Evolutionary conservation across 768 basidiomycete genomes (phyloP).

Genomic region (Kwoniella pini): DNA sequence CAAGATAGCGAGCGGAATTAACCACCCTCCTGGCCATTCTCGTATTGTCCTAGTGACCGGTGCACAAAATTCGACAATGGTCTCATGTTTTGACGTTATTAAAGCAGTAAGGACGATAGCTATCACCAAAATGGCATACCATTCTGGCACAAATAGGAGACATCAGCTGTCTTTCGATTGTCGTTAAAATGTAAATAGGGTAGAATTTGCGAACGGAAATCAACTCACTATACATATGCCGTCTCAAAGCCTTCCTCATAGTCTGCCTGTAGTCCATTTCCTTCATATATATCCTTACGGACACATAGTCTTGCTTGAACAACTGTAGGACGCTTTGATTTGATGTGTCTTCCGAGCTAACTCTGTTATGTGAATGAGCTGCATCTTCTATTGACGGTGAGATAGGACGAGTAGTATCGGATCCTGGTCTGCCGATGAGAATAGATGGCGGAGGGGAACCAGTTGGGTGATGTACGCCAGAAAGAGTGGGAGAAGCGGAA

Average conservation of each 20-base stretch:
- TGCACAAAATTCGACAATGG: constrained; percentile 37
- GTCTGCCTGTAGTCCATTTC: constrained; percentile 31
- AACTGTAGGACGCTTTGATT: constrained; percentile 21
- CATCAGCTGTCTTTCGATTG: too few species aligned
- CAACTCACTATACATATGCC: constrained; percentile 42
- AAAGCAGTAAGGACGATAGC: constrained; percentile 38
- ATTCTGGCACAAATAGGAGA: constrained; percentile 32
- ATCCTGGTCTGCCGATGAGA: background rate
- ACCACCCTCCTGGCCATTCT: constrained; percentile 47
- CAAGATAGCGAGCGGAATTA: constrained; percentile 39
- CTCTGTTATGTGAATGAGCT: background rate
- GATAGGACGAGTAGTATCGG: background rate
- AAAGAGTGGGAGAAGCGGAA: background rate
- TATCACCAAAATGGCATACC: constrained; percentile 44
- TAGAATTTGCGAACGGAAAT: too few species aligned
- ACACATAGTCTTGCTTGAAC: constrained; percentile 32
- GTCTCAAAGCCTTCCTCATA: constrained; percentile 20
- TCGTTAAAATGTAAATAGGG: too few species aligned
- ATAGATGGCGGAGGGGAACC: background rate
- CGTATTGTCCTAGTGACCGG: constrained; percentile 36
- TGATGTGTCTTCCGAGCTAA: constrained; percentile 4
- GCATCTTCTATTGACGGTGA: background rate
- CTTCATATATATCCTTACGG: constrained; percentile 23
- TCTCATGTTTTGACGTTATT: constrained; percentile 42
- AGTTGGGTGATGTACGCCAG: background rate